Evolutionary conservation across 2,329 filamentous ascomycete species (phyloP).

Genomic region (Didymosphaeria variabile): DNA sequence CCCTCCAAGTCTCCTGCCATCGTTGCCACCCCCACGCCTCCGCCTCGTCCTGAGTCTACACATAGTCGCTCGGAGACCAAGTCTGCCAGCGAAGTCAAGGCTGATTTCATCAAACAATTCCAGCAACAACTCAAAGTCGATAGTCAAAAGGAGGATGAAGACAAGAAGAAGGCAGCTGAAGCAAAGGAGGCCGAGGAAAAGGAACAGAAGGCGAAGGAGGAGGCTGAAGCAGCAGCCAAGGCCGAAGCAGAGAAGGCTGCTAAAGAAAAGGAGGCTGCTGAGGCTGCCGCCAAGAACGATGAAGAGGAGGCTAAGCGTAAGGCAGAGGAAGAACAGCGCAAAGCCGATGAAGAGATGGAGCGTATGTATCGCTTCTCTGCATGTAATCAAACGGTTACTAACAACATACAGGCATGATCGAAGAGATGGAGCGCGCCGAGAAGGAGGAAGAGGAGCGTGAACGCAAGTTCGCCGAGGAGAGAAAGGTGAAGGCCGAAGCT

Average conservation of each 20-base stretch:
- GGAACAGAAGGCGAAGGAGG: slow-evolving; percentile 52
- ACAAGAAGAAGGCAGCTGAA: slow-evolving; percentile 59
- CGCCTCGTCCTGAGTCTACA: slow-evolving; percentile 73
- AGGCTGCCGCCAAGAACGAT: slow-evolving; percentile 42
- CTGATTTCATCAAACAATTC: slow-evolving; percentile 74
- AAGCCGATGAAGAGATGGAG: slow-evolving; percentile 59
- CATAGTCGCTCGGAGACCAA: slow-evolving; percentile 80
- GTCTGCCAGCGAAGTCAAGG: slow-evolving; percentile 76
- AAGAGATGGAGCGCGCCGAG: slow-evolving; percentile 64
- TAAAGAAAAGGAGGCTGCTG: slow-evolving; percentile 48
- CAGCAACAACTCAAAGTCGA: slow-evolving; percentile 57
- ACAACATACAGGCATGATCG: slow-evolving; percentile 54
- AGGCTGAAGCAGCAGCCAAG: slow-evolving; percentile 41
- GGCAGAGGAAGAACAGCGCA: slow-evolving; percentile 59
- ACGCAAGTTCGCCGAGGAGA: slow-evolving; percentile 75
- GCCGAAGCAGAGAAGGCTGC: slow-evolving; percentile 38
- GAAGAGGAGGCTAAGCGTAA: slow-evolving; percentile 41
- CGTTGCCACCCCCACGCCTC: slow-evolving; percentile 72
- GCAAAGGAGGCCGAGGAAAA: slow-evolving; percentile 54
- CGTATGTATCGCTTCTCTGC: slow-evolving; percentile 36
- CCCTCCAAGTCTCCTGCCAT: slow-evolving; percentile 69
- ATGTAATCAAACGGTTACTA: not conserved
- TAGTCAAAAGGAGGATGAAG: slow-evolving; percentile 66
- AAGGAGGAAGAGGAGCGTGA: slow-evolving; percentile 68
- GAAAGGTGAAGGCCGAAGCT: slow-evolving; percentile 68